These are phyloP conservation scores for Metschnikowia aberdeeniae DNA, from an alignment of 805 yeast genomes.

Conservation along the genomic window DNA sequence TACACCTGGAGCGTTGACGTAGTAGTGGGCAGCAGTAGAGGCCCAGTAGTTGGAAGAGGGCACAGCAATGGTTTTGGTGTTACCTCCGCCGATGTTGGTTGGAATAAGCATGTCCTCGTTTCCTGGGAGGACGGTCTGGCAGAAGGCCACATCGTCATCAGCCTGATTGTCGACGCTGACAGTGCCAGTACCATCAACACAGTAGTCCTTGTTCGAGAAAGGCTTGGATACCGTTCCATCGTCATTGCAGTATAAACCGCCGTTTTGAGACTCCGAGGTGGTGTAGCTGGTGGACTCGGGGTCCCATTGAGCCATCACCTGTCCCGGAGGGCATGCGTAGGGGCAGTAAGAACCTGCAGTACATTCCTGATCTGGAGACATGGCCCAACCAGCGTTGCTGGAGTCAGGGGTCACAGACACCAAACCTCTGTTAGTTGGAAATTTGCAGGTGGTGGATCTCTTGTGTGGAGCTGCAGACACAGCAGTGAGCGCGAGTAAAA, in stretches of 20 bases:
- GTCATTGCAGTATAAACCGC: conserved; percentile 75
- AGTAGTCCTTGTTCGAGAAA: conserved; percentile 52
- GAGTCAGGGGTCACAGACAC: conserved; percentile 61
- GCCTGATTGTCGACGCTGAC: conserved; percentile 60
- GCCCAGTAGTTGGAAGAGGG: conserved; percentile 87
- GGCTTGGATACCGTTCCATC: conserved; percentile 67
- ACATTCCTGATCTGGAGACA: conserved; percentile 71
- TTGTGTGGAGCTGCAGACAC: conserved; percentile 25
- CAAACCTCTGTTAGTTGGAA: conserved; percentile 65
- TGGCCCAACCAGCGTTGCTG: conserved; percentile 81
- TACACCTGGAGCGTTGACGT: conserved; percentile 80
- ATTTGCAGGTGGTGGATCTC: conserved; percentile 50
- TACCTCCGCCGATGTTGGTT: conserved; percentile 54
- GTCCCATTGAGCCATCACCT: conserved; percentile 88
- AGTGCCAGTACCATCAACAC: conserved; percentile 76
- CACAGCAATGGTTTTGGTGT: conserved; percentile 62
- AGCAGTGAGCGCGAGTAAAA: conserved; percentile 18
- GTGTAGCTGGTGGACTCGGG: conserved; percentile 65
- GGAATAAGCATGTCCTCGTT: conserved; percentile 94
- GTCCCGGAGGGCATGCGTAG: conserved; percentile 87
- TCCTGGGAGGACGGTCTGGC: conserved; percentile 93
- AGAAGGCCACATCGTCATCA: conserved; percentile 64
- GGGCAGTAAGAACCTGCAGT: conserved; percentile 81
- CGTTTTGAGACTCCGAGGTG: conserved; percentile 75
- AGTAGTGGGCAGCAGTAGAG: conserved; percentile 80